Evolutionary conservation across 2,329 filamentous ascomycete genomes (phyloP).

Genomic region (Ophiostoma sp.): DNA sequence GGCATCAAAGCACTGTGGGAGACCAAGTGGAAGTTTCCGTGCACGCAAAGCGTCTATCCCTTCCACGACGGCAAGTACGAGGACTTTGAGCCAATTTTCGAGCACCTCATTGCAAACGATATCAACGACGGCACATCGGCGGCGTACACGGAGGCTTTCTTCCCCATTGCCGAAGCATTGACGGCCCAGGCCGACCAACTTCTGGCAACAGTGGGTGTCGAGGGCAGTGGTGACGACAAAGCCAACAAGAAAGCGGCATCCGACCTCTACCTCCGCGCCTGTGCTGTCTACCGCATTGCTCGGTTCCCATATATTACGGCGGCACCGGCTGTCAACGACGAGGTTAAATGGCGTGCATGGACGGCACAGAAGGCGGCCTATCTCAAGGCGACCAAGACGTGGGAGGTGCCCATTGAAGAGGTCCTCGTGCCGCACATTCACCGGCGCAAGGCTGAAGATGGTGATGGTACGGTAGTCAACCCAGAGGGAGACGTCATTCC

Average conservation of each 20-base stretch:
- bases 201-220: slow-evolving; percentile 34
- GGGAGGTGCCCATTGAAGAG: slow-evolving; percentile 61
- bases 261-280: slow-evolving; percentile 67
- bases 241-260: slow-evolving; percentile 53
- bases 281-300: slow-evolving; percentile 71
- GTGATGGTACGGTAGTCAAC: slow-evolving; percentile 34
- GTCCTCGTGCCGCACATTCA: slow-evolving; percentile 61
- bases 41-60: slow-evolving; percentile 64
- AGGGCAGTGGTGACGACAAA: background rate
- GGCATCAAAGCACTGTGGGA: slow-evolving; percentile 68
- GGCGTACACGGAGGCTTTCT: slow-evolving; percentile 64
- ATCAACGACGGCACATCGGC: slow-evolving; percentile 66
- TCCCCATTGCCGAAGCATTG: slow-evolving; percentile 61
- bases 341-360: slow-evolving; percentile 63
- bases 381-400: slow-evolving; percentile 55
- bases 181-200: slow-evolving; percentile 49
- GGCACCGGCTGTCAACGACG: slow-evolving; percentile 42
- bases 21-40: slow-evolving; percentile 72
- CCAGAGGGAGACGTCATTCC: slow-evolving; percentile 60
- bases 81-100: slow-evolving; percentile 70
- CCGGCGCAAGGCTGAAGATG: slow-evolving; percentile 27
- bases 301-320: slow-evolving; percentile 63
- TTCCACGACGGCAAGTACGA: slow-evolving; percentile 71
- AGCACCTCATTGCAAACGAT: slow-evolving; percentile 59
- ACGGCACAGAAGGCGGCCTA: slow-evolving; percentile 64